A percentile compares a stretch with the other conserved stretches of the same genome.
These are phyloP conservation scores for Taphrina pruni DNA, from an alignment of 1,139 yeast genomes.

Conservation along the genomic window DNA sequence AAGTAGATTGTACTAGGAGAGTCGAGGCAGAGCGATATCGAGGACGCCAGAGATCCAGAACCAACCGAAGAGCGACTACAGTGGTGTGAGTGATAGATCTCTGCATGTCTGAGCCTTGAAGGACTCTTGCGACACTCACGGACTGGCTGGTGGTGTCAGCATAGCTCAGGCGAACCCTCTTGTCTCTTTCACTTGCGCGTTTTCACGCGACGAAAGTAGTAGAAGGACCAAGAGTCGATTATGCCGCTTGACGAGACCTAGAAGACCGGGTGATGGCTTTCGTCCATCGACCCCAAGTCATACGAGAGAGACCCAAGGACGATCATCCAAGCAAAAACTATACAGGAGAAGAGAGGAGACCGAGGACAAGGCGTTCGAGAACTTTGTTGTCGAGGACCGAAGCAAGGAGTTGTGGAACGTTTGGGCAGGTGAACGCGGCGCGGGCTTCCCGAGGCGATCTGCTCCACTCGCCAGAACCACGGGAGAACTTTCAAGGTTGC, in stretches of 20 bases:
- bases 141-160: constrained; percentile 32
- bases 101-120: neutral
- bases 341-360: neutral
- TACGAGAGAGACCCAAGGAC: neutral
- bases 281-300: neutral
- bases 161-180: constrained; percentile 4
- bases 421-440: neutral
- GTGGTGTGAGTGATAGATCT: neutral
- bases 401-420: constrained; percentile 13
- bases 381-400: constrained; percentile 1
- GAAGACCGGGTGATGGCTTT: neutral
- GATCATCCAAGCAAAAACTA: neutral
- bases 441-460: neutral
- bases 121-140: constrained; percentile 12
- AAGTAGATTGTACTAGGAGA: constrained; percentile 23
- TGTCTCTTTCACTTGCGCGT: neutral
- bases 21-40: neutral
- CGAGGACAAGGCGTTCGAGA: neutral
- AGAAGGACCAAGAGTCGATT: neutral
- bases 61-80: constrained; percentile 32
- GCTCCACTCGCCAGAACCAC: neutral
- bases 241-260: neutral
- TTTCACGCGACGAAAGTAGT: neutral
- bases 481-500: too few species aligned
- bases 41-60: constrained; percentile 15